Evolutionary conservation across 1,284 basidiomycete genomes (phyloP).

Genomic region (Ganoderma leucocontextum): DNA sequence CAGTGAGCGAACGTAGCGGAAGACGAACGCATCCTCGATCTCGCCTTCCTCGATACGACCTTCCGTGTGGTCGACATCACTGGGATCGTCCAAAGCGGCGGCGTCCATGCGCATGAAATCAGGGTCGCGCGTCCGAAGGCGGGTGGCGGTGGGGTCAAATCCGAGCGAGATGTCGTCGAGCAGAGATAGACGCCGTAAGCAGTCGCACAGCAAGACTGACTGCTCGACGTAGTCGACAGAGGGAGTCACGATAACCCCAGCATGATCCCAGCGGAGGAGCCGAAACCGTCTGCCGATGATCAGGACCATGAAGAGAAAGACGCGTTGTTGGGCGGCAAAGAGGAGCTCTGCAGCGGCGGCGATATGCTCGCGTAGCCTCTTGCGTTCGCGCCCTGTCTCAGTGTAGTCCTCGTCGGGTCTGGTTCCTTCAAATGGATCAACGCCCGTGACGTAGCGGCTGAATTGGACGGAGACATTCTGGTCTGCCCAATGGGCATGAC

Average conservation of each 20-base stretch:
- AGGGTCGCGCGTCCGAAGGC: background rate
- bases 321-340: background rate
- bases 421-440: background rate
- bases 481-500: background rate
- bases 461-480: background rate
- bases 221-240: conserved; percentile 1
- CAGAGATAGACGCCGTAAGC: background rate
- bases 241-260: background rate
- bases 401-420: too few relatives aligned
- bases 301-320: background rate
- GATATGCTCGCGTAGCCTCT: background rate
- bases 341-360: background rate
- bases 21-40: background rate
- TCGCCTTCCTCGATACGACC: background rate
- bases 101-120: background rate
- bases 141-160: conserved; percentile 2
- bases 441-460: background rate
- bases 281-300: background rate
- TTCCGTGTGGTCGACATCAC: background rate
- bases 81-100: background rate
- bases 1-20: background rate
- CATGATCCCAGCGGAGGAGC: conserved; percentile 4
- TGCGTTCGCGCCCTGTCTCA: background rate
- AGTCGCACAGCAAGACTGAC: background rate
- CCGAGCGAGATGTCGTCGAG: background rate